These are phyloP conservation scores for Solanum tarijense DNA, from an alignment of 257 asterid genomes.

Conservation along the genomic window DNA sequence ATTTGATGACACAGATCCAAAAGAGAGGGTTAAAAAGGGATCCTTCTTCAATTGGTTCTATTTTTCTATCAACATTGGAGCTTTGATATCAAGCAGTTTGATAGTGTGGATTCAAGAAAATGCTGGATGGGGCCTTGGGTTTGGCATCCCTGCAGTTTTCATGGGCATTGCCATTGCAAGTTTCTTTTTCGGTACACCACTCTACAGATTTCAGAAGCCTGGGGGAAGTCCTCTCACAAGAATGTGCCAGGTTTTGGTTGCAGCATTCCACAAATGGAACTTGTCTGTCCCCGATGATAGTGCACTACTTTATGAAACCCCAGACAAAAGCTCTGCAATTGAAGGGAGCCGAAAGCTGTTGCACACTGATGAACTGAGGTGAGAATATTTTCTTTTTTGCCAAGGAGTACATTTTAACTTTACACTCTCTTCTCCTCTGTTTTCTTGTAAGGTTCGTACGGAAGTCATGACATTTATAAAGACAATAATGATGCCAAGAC, in stretches of 20 bases:
- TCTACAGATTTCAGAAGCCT: constrained; percentile 90
- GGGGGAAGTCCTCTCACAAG: constrained; percentile 97
- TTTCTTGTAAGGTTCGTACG: background rate
- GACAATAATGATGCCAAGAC: background rate
- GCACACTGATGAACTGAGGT: constrained; percentile 58
- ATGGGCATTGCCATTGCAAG: constrained; percentile 78
- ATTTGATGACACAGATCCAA: constrained; percentile 84
- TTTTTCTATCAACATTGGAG: constrained; percentile 85
- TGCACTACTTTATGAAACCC: constrained; percentile 63
- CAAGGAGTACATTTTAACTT: background rate
- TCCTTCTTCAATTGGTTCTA: constrained; percentile 96
- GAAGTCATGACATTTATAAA: background rate
- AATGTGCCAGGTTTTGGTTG: constrained; percentile 86
- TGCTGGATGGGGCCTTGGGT: constrained; percentile 96
- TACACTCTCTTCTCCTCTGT: background rate
- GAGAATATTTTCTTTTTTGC: background rate
- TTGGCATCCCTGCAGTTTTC: constrained; percentile 77
- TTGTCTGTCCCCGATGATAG: constrained; percentile 49
- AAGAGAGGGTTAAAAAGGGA: constrained; percentile 84
- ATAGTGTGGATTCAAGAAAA: constrained; percentile 97
- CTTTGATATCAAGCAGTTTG: constrained; percentile 74
- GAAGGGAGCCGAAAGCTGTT: constrained; percentile 85
- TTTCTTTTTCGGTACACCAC: constrained; percentile 73
- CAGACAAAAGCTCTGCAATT: constrained; percentile 72
- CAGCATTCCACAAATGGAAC: constrained; percentile 65